Percentiles rank a stretch among this genome's conserved stretches.
These are phyloP conservation scores for Xylaria arbuscula DNA, from an alignment of 2,329 filamentous ascomycete genomes.

Conservation along the genomic window DNA sequence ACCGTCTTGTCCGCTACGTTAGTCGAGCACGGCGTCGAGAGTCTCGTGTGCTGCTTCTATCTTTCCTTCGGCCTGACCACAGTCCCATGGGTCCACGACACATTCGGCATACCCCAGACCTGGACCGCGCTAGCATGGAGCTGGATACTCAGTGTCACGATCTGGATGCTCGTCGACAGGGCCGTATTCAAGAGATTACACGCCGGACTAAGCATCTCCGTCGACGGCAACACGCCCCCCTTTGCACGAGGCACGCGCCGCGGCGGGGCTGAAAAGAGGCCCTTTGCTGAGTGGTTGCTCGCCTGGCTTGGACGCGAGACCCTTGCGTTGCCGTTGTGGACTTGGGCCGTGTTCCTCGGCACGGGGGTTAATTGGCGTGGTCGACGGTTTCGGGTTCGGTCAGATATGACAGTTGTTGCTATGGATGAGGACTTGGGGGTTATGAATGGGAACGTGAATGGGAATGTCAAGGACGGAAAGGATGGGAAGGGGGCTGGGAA, in stretches of 20 bases:
- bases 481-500: neutral
- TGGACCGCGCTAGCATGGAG: conserved; percentile 73
- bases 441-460: neutral
- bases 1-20: conserved; percentile 89
- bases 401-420: conserved; percentile 81
- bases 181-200: conserved; percentile 79
- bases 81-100: conserved; percentile 69
- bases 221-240: conserved; percentile 76
- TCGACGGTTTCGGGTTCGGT: conserved; percentile 80
- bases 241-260: conserved; percentile 70
- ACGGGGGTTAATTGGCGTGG: conserved; percentile 90
- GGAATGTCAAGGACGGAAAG: neutral
- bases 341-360: conserved; percentile 88
- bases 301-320: conserved; percentile 89
- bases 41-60: conserved; percentile 83
- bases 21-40: conserved; percentile 92
- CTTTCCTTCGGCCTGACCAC: conserved; percentile 83
- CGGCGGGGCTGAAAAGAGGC: conserved; percentile 60
- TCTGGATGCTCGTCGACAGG: conserved; percentile 83
- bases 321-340: conserved; percentile 89
- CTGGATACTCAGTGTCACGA: conserved; percentile 72
- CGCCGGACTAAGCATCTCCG: conserved; percentile 74
- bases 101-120: conserved; percentile 67
- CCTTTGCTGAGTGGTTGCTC: conserved; percentile 76
- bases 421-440: conserved; percentile 44